Conservation (phyloP, 2,329 filamentous ascomycete genomes). For the Incumbomyces lentus region DNA sequence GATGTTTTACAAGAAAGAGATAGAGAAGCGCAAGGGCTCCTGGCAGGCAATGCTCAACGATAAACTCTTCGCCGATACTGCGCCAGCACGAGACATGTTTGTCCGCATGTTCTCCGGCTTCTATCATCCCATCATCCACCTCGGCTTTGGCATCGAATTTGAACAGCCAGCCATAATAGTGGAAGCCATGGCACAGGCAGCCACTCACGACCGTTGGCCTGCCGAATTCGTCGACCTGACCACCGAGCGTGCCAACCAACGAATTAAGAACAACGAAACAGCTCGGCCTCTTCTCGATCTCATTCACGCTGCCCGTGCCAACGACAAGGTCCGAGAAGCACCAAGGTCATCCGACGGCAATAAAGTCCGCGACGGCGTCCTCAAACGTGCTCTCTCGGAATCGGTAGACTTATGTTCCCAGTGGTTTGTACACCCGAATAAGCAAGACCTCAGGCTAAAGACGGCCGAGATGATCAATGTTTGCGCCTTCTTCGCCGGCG, state of each 20-base stretch:
- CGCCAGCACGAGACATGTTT: conserved; percentile 58
- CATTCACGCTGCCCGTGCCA: conserved; percentile 46
- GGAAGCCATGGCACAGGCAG: conserved; percentile 63
- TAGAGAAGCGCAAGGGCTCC: conserved; percentile 45
- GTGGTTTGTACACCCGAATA: conserved; percentile 40
- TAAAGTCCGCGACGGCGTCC: conserved; percentile 59
- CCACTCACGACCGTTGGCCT: conserved; percentile 44
- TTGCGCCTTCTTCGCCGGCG: conserved; percentile 45
- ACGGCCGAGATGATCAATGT: conserved; percentile 62
- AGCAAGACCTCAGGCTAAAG: conserved; percentile 46
- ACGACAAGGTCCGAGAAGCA: conserved; percentile 48
- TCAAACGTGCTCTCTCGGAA: conserved; percentile 52
- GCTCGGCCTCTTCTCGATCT: conserved; percentile 45
- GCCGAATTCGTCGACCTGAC: conserved; percentile 26
- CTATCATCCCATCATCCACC: conserved; percentile 67
- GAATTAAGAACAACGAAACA: conserved; percentile 14
- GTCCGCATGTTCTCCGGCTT: conserved; percentile 58
- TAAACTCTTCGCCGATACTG: conserved; percentile 58
- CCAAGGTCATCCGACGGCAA: conserved; percentile 46
- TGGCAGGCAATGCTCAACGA: conserved; percentile 40
- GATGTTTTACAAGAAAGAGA: conserved; percentile 63
- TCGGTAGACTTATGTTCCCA: conserved; percentile 52
- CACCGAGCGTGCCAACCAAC: conserved; percentile 39
- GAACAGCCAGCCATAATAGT: conserved; percentile 64
- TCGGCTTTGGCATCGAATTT: conserved; percentile 75